Conservation (phyloP, 169 alveolate species). For the Blepharisma undulans region DNA sequence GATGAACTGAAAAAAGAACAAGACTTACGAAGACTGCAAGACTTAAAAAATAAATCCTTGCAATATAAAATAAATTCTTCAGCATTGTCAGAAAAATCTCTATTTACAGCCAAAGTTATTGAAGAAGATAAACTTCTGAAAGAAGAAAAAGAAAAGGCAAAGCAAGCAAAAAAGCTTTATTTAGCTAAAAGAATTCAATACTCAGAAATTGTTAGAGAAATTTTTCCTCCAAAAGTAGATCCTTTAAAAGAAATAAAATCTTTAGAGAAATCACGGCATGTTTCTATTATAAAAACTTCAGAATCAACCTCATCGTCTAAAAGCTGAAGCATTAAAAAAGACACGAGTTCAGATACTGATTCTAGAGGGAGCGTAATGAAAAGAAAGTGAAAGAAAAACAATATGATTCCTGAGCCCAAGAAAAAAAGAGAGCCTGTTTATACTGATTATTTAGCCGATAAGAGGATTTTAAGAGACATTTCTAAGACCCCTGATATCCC, state of each 20-base stretch:
- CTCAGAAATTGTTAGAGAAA: conserved; percentile 17
- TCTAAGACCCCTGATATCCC: background rate
- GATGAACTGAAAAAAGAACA: background rate
- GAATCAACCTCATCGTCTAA: conserved; percentile 2
- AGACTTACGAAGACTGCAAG: background rate
- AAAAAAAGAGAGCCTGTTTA: background rate
- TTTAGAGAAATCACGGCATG: background rate
- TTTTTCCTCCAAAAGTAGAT: conserved; percentile 8
- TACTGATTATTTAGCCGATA: background rate
- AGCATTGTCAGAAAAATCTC: background rate
- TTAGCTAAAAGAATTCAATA: background rate
- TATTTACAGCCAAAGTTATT: background rate
- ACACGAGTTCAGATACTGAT: background rate
- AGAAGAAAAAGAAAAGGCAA: background rate
- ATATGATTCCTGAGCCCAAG: background rate
- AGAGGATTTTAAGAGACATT: background rate
- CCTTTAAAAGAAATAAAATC: background rate
- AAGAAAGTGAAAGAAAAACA: background rate
- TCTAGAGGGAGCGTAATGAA: background rate
- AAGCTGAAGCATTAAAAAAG: background rate
- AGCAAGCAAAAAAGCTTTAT: background rate
- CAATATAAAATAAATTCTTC: background rate
- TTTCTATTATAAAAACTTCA: background rate
- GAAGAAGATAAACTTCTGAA: background rate
- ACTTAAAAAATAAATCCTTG: background rate